Percentiles rank a stretch among this genome's conserved stretches.
These are phyloP conservation scores for Trichosporon sp. DNA, from an alignment of 1,284 basidiomycete genomes.

Conservation along the genomic window DNA sequence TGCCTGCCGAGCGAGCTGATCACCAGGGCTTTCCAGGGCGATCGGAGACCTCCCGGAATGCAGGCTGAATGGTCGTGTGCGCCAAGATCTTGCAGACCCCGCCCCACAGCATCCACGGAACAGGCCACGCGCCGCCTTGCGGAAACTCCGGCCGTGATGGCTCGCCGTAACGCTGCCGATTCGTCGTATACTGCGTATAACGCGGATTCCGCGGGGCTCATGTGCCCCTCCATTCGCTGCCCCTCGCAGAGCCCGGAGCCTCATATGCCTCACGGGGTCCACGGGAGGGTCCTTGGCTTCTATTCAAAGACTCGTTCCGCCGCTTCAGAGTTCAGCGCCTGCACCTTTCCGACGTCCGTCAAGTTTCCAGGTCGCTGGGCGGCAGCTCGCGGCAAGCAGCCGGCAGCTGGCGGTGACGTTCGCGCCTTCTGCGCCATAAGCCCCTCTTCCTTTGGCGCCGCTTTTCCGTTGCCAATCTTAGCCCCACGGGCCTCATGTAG, in stretches of 20 bases:
- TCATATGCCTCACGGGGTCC: neutral
- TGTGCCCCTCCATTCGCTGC: neutral
- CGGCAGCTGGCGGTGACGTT: too few relatives aligned
- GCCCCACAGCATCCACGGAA: neutral
- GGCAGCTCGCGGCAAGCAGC: too few relatives aligned
- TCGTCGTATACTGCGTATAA: constrained; percentile 13
- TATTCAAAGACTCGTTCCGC: neutral
- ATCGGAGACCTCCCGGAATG: neutral
- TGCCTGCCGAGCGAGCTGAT: neutral
- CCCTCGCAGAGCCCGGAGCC: neutral
- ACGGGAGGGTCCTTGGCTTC: neutral
- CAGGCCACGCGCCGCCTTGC: neutral
- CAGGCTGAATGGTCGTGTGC: constrained; percentile 3
- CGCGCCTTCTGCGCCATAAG: neutral
- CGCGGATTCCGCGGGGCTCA: neutral
- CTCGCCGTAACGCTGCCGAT: neutral
- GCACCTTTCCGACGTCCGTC: neutral
- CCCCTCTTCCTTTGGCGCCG: too few relatives aligned
- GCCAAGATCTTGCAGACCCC: neutral
- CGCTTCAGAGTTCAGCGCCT: neutral
- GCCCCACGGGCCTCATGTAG: neutral
- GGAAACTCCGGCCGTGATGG: neutral
- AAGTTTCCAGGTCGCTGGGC: too few relatives aligned
- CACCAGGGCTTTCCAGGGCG: neutral
- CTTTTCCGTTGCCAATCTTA: neutral